Evolutionary conservation across 345 rosid species (phyloP).

Genomic region (Hypericum androsaemum): DNA sequence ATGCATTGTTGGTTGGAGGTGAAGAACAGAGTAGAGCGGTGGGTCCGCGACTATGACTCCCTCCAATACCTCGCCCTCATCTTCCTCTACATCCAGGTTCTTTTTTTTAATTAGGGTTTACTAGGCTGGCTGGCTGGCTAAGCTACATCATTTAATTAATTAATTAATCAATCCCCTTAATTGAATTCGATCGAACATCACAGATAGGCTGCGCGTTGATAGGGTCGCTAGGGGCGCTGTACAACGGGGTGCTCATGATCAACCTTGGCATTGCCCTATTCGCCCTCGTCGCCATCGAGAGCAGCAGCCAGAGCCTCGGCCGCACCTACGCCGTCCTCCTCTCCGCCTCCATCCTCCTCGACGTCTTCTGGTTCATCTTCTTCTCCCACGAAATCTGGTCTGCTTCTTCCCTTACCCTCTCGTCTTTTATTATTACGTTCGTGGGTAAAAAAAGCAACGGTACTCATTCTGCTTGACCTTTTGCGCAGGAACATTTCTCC

Average conservation of each 20-base stretch:
- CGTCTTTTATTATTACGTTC: background rate
- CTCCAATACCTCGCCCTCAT: slow-evolving; percentile 59
- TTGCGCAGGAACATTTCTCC: slow-evolving; percentile 56
- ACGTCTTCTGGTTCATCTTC: slow-evolving; percentile 60
- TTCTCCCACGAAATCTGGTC: slow-evolving; percentile 62
- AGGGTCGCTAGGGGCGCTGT: slow-evolving; percentile 80
- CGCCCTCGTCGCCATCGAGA: slow-evolving; percentile 81
- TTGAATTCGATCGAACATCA: background rate
- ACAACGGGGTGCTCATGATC: slow-evolving; percentile 67
- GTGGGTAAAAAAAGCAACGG: background rate
- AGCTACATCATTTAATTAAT: background rate
- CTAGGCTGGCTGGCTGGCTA: background rate
- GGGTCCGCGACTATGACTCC: slow-evolving; percentile 62
- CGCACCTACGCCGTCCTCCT: slow-evolving; percentile 80
- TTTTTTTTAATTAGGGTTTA: background rate
- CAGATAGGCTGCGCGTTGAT: slow-evolving; percentile 75
- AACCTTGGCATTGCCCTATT: slow-evolving; percentile 69
- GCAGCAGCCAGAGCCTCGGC: slow-evolving; percentile 69
- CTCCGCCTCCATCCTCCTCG: slow-evolving; percentile 53
- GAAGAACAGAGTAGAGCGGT: slow-evolving; percentile 38
- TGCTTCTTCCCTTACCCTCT: background rate
- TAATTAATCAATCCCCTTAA: slow-evolving; percentile 10
- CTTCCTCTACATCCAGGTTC: slow-evolving; percentile 75
- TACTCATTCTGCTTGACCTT: slow-evolving; percentile 2
- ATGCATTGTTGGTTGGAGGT: slow-evolving; percentile 25